Percentiles rank a stretch among this genome's conserved stretches.
Evolutionary conservation across 73 alveolate species (phyloP).

Genomic region (Effrenium voratum): DNA sequence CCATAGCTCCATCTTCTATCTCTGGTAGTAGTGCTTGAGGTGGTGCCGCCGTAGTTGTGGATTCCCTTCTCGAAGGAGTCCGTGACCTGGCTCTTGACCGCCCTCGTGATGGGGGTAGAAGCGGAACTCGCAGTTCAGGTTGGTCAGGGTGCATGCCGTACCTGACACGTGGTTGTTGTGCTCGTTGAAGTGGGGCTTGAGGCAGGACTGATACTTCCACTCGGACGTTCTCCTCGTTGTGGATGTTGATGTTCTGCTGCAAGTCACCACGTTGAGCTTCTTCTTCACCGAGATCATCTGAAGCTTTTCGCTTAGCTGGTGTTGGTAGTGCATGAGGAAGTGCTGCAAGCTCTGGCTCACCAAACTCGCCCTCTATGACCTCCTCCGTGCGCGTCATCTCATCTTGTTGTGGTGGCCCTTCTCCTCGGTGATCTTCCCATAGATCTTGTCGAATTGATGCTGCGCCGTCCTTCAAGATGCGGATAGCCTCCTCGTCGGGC

Average conservation of each 20-base stretch:
- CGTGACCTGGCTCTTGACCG: neutral
- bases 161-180: neutral
- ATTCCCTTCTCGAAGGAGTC: too few relatives aligned
- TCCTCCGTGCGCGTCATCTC: neutral
- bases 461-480: neutral
- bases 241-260: neutral
- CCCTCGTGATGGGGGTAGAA: neutral
- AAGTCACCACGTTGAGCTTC: neutral
- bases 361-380: neutral
- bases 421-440: neutral
- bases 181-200: neutral
- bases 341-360: too few relatives aligned
- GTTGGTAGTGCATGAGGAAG: too few relatives aligned
- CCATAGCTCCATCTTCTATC: too few relatives aligned
- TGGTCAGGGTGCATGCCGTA: neutral
- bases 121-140: neutral
- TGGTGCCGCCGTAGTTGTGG: too few relatives aligned
- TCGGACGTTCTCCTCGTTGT: neutral
- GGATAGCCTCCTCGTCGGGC: neutral
- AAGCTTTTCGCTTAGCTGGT: neutral
- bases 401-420: neutral
- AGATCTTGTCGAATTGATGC: neutral
- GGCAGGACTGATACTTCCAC: neutral
- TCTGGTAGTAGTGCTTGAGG: too few relatives aligned
- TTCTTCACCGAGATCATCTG: neutral